These are phyloP conservation scores for Trichomonascaceae sp. DNA, from an alignment of 1,139 yeast genomes.

Conservation along the genomic window DNA sequence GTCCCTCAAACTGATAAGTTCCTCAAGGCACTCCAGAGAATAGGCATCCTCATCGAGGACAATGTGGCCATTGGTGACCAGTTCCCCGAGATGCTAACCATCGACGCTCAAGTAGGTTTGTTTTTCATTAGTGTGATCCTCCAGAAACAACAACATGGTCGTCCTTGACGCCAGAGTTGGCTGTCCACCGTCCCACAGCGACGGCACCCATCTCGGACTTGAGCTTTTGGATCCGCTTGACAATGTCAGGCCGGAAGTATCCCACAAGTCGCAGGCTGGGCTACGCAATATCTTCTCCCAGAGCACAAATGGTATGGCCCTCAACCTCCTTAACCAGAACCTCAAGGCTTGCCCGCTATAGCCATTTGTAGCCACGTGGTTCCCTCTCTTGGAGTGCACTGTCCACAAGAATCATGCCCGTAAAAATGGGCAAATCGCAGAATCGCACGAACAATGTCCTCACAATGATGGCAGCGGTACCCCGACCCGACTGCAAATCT, in stretches of 20 bases:
- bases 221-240: constrained; percentile 50
- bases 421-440: constrained; percentile 73
- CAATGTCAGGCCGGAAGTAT: constrained; percentile 70
- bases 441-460: constrained; percentile 74
- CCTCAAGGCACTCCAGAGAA: constrained; percentile 74
- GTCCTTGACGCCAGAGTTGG: constrained; percentile 44
- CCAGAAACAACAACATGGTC: constrained; percentile 40
- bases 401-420: constrained; percentile 88
- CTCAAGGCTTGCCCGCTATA: constrained; percentile 79
- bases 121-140: constrained; percentile 12
- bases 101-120: too few relatives aligned
- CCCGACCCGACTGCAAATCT: constrained; percentile 76
- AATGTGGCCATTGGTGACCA: constrained; percentile 55
- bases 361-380: constrained; percentile 73
- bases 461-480: constrained; percentile 86
- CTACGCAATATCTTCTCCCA: constrained; percentile 92
- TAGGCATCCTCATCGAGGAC: constrained; percentile 93
- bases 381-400: constrained; percentile 91
- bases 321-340: constrained; percentile 77
- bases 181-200: constrained; percentile 68
- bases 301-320: constrained; percentile 83
- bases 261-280: constrained; percentile 79
- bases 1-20: constrained; percentile 57
- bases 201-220: constrained; percentile 33
- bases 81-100: constrained; percentile 50